Evolutionary conservation across 768 basidiomycete species (phyloP), one percentile per base, ranked within the genome.

Genomic region (Suillus americanus): DNA sequence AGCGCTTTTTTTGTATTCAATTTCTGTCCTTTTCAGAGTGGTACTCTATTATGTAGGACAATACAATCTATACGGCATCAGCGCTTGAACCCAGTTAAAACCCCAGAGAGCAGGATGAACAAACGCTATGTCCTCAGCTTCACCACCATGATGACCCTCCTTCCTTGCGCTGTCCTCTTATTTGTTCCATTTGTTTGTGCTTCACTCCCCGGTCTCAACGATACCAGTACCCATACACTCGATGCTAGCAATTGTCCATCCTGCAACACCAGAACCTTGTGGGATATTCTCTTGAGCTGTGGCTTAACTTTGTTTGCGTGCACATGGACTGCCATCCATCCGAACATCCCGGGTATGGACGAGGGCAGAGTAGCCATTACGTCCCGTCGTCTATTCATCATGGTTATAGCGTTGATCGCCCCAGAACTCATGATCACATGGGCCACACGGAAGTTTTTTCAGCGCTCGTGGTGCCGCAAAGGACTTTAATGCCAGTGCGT

Each of bases 391-490:
- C 28, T 72, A 7, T 5, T 30, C 18, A 57, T 69, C 5, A 71
- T 72, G 50, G 13, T 66, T 13, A 1, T 68, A 0, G 73, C 66
- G 12, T 33, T 73, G 13, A 18, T 75, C 20, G 67, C 71, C 23
- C 72, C 73, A 2, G 73, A 73, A 35, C 35, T 75, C 5, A 66
- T 73, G 3, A 62, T 69, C 20, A 33, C 65, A 18, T 73, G 68
- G 66, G 69, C 71, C 3, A 40, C 62, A 3, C 28, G 66, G 28
- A 69, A 75, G 59, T 71, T 69, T 65, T 65, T 12, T 68, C 12
- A 51, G 64, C 14, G 64, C 72, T 1, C 60, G 61, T 43, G 1
- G 33, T 2, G 43, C 66, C 46, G 54, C 46, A 51, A 46, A 61
- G 20, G 40, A 37, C 10, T 40, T 18, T 43, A 18, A 54, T 54